Conservation (phyloP, 768 basidiomycete species). For the Suillus americanus region DNA sequence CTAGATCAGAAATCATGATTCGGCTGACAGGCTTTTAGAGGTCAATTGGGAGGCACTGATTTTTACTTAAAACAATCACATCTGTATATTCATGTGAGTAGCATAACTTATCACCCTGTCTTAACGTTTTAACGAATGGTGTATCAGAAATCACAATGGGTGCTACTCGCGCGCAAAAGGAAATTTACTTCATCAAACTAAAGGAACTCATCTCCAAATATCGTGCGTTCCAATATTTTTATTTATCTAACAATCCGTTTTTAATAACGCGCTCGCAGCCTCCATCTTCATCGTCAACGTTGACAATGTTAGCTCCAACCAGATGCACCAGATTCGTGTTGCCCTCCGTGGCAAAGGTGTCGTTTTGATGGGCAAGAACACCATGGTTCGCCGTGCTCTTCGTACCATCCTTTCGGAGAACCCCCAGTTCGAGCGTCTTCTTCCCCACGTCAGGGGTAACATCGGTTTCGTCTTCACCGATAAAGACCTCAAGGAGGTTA, state of each 20-base stretch:
- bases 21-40: constrained; percentile 46
- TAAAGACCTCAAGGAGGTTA: constrained; percentile 90
- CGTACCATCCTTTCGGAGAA: constrained; percentile 85
- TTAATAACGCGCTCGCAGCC: constrained; percentile 46
- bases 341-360: constrained; percentile 95
- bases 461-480: constrained; percentile 98
- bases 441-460: constrained; percentile 95
- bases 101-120: background rate
- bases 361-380: constrained; percentile 99
- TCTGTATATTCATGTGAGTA: constrained; percentile 29
- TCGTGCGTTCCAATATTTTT: constrained; percentile 53
- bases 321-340: constrained; percentile 97
- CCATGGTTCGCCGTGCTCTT: constrained; percentile 98
- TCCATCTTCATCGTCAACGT: constrained; percentile 99
- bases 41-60: constrained; percentile 91
- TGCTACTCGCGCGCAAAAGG: constrained; percentile 87
- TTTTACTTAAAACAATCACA: constrained; percentile 19
- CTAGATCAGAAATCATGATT: background rate
- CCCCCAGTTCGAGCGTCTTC: constrained; percentile 95
- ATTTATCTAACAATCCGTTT: background rate
- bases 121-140: background rate
- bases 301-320: constrained; percentile 99
- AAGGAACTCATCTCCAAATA: constrained; percentile 89
- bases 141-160: constrained; percentile 67
- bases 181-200: constrained; percentile 89